Evolutionary conservation across 176 grass and related monocot species (phyloP).

Genomic region (Carex parvula): DNA sequence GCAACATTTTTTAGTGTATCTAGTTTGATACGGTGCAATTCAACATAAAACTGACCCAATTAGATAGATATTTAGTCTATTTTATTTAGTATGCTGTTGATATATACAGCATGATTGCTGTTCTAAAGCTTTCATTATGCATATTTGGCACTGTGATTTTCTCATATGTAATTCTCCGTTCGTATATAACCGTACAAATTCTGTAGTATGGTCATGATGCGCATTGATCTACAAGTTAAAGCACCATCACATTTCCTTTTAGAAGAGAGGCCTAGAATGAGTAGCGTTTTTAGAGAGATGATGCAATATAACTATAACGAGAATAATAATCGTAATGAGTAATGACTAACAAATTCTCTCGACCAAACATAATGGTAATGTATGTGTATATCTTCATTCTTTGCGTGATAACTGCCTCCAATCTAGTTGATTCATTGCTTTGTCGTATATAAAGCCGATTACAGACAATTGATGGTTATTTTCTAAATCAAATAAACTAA

Average conservation of each 20-base stretch:
- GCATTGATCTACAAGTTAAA: neutral
- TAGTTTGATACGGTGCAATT: neutral
- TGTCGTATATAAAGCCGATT: neutral
- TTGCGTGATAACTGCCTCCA: neutral
- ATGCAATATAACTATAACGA: neutral
- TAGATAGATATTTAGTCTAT: neutral
- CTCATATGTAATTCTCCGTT: too few relatives aligned
- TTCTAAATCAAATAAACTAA: neutral
- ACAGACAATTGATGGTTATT: neutral
- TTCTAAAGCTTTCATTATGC: too few relatives aligned
- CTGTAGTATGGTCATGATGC: too few relatives aligned
- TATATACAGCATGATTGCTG: too few relatives aligned
- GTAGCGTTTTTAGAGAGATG: neutral
- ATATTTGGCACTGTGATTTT: too few relatives aligned
- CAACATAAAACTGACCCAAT: neutral
- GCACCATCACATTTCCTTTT: neutral
- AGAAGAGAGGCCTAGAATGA: neutral
- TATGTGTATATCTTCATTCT: too few relatives aligned
- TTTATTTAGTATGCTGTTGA: too few relatives aligned
- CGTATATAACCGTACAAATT: too few relatives aligned
- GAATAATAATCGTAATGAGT: too few relatives aligned
- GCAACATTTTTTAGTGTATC: neutral
- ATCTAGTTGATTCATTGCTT: neutral
- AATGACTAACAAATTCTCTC: too few relatives aligned
- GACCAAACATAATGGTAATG: too few relatives aligned